A percentile compares a stretch with the other conserved stretches of the same genome.
phyloP scores from a whole-genome alignment of 192 early-diverging fungal species.

The Rhizophlyctis rosea region DNA sequence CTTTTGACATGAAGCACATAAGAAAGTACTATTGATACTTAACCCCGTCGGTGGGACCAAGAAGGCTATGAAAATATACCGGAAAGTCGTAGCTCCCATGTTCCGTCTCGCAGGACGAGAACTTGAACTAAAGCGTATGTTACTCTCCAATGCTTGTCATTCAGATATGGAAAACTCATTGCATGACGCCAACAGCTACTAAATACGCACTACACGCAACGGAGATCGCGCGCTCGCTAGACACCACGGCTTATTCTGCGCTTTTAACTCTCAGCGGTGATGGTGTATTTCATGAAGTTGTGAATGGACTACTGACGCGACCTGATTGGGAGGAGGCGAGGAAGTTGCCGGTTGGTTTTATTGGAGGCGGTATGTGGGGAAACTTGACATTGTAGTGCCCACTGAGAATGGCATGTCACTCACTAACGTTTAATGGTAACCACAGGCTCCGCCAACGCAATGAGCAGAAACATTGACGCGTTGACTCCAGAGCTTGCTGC shows the following conservation, averaged over 20 bases:
- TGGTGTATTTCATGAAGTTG: conserved; percentile 76
- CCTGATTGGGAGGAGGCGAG: conserved; percentile 58
- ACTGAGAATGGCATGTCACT: no score
- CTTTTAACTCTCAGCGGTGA: conserved; percentile 73
- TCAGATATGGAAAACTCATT: no score
- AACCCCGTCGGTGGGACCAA: conserved; percentile 77
- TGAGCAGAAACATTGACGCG: conserved; percentile 39
- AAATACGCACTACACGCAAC: conserved; percentile 55
- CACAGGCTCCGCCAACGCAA: conserved; percentile 42
- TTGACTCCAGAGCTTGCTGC: conserved; percentile 31
- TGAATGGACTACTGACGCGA: conserved; percentile 75
- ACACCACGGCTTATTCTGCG: conserved; percentile 54
- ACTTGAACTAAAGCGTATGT: conserved; percentile 22
- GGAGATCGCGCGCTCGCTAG: conserved; percentile 56
- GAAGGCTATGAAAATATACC: conserved; percentile 55
- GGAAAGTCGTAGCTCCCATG: conserved; percentile 54
- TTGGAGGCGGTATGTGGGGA: conserved; percentile 46
- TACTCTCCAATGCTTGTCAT: no score
- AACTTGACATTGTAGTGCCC: no score
- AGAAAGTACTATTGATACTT: conserved; percentile 51
- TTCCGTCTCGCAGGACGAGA: conserved; percentile 59
- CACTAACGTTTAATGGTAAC: no score
- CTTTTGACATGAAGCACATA: background rate
- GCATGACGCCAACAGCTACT: conserved; percentile 47
- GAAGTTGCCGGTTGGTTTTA: conserved; percentile 58